Evolutionary conservation across 306 rosid genomes (phyloP).

Genomic region (Malus asiatica): DNA sequence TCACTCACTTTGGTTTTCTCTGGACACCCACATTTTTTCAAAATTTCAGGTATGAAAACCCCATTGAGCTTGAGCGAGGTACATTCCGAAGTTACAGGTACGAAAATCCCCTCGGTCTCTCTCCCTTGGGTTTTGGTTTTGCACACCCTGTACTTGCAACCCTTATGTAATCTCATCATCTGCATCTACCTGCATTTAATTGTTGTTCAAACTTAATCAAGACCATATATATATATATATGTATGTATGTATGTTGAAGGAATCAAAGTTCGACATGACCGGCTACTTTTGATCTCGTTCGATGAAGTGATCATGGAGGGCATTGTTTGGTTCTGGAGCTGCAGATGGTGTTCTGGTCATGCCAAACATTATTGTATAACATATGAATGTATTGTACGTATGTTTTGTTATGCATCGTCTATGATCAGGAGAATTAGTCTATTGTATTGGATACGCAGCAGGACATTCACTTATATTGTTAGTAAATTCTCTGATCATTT

Average conservation of each 20-base stretch:
- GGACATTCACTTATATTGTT: background rate
- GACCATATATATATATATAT: background rate
- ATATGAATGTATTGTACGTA: background rate
- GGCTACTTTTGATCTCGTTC: background rate
- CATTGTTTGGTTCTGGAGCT: background rate
- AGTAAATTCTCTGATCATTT: no score
- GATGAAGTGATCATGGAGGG: background rate
- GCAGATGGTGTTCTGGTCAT: background rate
- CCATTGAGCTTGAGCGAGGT: background rate
- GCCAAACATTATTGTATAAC: background rate
- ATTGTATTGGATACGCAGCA: background rate
- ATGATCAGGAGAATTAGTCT: background rate
- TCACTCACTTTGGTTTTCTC: background rate
- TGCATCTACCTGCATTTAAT: background rate
- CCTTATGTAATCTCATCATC: background rate
- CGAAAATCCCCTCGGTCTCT: background rate
- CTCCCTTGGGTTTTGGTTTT: background rate
- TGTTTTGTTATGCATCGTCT: background rate
- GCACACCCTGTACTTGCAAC: background rate
- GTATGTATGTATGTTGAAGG: no score
- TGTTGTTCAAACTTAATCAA: background rate
- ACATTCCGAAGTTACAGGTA: background rate
- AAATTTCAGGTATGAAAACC: background rate
- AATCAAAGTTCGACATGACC: background rate
- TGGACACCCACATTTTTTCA: background rate